These are phyloP conservation scores for Alternaria consortialis DNA, from an alignment of 2,329 filamentous ascomycete species.

Conservation along the genomic window DNA sequence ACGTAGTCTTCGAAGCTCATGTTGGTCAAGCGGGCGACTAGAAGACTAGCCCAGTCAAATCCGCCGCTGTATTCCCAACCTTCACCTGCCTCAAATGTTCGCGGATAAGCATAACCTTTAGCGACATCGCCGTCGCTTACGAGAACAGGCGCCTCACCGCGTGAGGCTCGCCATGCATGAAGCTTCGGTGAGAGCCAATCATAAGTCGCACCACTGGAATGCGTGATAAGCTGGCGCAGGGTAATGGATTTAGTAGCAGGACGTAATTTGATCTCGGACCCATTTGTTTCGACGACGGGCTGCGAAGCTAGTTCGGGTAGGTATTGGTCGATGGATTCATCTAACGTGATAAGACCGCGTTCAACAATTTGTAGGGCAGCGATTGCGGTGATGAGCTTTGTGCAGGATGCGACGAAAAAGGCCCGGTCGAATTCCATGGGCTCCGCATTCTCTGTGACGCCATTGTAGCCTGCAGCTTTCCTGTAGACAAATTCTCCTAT, in stretches of 20 bases:
- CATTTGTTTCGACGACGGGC: constrained; percentile 20
- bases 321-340: constrained; percentile 33
- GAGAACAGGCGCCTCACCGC: constrained; percentile 31
- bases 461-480: constrained; percentile 46
- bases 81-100: constrained; percentile 49
- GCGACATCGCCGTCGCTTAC: constrained; percentile 21
- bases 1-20: constrained; percentile 54
- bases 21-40: constrained; percentile 54
- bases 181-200: constrained; percentile 55
- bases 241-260: constrained; percentile 28
- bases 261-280: constrained; percentile 13
- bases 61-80: constrained; percentile 61
- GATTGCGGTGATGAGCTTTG: constrained; percentile 44
- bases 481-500: constrained; percentile 50
- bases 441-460: constrained; percentile 48
- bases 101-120: constrained; percentile 47
- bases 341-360: constrained; percentile 35
- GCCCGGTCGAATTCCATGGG: constrained; percentile 63
- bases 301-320: constrained; percentile 35
- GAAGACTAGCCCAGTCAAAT: constrained; percentile 60
- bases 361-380: constrained; percentile 44
- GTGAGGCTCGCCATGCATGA: constrained; percentile 52
- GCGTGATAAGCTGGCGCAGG: constrained; percentile 56
- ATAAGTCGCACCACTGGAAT: constrained; percentile 59
- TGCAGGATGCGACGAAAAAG: constrained; percentile 57